Evolutionary conservation across 805 yeast species (phyloP).

Genomic region (Lachancea fermentati): DNA sequence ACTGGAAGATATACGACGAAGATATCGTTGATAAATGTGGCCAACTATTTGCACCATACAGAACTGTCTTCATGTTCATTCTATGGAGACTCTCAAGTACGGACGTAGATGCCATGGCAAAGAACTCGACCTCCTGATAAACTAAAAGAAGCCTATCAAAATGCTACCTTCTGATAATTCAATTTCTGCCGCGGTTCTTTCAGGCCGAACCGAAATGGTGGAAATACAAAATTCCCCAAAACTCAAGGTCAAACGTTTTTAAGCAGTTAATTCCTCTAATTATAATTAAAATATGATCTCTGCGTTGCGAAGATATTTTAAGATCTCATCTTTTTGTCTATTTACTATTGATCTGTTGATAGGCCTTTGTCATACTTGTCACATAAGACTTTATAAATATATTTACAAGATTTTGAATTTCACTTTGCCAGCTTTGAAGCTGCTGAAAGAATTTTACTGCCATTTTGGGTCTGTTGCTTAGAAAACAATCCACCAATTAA

Average conservation of each 20-base stretch:
- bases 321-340: background rate
- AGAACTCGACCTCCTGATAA: too few relatives aligned
- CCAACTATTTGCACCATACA: constrained; percentile 56
- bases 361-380: too few relatives aligned
- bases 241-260: too few relatives aligned
- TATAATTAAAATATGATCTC: background rate
- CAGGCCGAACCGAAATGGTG: too few relatives aligned
- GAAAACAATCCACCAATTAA: constrained; percentile 33
- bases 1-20: constrained; percentile 65
- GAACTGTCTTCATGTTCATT: constrained; percentile 60
- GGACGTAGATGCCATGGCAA: constrained; percentile 42
- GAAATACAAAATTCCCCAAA: too few relatives aligned
- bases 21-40: constrained; percentile 52
- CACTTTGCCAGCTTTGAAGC: constrained; percentile 30
- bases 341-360: too few relatives aligned
- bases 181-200: too few relatives aligned
- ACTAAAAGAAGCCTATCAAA: background rate
- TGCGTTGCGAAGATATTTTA: background rate
- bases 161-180: too few relatives aligned
- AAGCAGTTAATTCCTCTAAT: too few relatives aligned
- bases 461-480: constrained; percentile 23
- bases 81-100: constrained; percentile 69
- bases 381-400: too few relatives aligned
- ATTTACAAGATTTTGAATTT: constrained; percentile 6
- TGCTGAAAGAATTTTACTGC: constrained; percentile 33